Evolutionary conservation across 2,329 filamentous ascomycete genomes (phyloP).

Genomic region (Neospermospora avenae): DNA sequence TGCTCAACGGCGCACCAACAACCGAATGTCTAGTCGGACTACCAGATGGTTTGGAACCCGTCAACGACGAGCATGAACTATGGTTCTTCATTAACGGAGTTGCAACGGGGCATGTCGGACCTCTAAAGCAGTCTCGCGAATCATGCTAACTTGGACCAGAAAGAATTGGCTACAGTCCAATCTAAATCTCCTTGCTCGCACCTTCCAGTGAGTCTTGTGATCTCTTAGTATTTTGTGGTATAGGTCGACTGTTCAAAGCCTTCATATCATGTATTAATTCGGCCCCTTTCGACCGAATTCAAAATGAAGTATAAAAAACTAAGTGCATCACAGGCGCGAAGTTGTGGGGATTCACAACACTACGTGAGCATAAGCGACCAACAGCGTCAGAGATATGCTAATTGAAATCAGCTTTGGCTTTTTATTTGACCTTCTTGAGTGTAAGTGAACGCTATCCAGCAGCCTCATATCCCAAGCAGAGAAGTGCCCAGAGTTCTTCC

Average conservation of each 20-base stretch:
- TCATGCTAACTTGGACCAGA: slow-evolving; percentile 35
- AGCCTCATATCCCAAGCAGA: no score
- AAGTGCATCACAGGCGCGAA: slow-evolving; percentile 31
- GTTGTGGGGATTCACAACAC: slow-evolving; percentile 73
- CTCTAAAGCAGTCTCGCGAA: neutral
- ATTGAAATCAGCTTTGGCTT: slow-evolving; percentile 52
- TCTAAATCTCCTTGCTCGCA: slow-evolving; percentile 66
- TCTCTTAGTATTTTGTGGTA: slow-evolving; percentile 29
- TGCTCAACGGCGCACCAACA: slow-evolving; percentile 49
- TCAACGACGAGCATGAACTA: slow-evolving; percentile 55
- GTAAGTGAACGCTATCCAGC: slow-evolving; percentile 37
- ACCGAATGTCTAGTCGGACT: slow-evolving; percentile 46
- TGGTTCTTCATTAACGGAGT: slow-evolving; percentile 81
- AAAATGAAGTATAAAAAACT: neutral
- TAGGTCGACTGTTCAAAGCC: neutral
- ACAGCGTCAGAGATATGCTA: neutral
- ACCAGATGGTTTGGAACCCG: slow-evolving; percentile 48
- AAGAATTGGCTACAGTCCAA: slow-evolving; percentile 65
- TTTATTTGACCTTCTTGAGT: slow-evolving; percentile 74
- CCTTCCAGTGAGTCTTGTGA: slow-evolving; percentile 59
- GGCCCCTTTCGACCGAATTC: neutral
- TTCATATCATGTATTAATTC: neutral
- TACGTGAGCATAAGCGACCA: slow-evolving; percentile 51
- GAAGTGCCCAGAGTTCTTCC: no score
- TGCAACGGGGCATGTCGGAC: slow-evolving; percentile 50